phyloP scores from a whole-genome alignment of 352 stramenopile species.

The Globisporangium iwayamae region DNA sequence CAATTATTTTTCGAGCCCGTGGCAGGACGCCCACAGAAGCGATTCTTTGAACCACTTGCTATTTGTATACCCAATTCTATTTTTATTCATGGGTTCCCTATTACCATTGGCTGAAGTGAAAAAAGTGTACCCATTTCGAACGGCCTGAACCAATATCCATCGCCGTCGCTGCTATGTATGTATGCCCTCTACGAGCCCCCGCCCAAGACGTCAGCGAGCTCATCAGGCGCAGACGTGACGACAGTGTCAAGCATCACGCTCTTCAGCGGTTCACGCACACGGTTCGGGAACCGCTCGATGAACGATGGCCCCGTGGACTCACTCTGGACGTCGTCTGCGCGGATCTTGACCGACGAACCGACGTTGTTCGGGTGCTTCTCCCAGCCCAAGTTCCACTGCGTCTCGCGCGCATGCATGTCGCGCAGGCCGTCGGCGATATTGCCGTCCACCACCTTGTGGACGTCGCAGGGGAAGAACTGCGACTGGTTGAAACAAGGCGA shows the following conservation, averaged over 20 bases:
- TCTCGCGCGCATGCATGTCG: constrained; percentile 29
- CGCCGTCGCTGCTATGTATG: too few relatives aligned
- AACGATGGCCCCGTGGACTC: constrained; percentile 50
- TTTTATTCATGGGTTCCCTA: too few relatives aligned
- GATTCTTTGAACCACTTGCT: too few relatives aligned
- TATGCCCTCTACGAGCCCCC: constrained; percentile 25
- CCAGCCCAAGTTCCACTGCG: constrained; percentile 52
- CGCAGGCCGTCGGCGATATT: constrained; percentile 49
- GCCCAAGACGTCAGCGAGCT: constrained; percentile 46
- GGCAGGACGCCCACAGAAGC: too few relatives aligned
- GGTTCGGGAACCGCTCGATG: constrained; percentile 60
- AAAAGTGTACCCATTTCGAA: too few relatives aligned
- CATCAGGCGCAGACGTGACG: constrained; percentile 29
- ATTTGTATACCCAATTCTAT: too few relatives aligned
- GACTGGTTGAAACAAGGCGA: constrained; percentile 82
- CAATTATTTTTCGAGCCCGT: too few relatives aligned
- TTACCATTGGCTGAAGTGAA: too few relatives aligned
- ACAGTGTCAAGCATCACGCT: constrained; percentile 23
- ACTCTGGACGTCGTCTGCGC: constrained; percentile 39
- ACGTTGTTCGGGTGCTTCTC: constrained; percentile 52
- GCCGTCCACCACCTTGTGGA: constrained; percentile 67
- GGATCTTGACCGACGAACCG: constrained; percentile 67
- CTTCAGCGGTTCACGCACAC: constrained; percentile 29
- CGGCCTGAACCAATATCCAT: too few relatives aligned
- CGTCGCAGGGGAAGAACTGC: constrained; percentile 78